Evolutionary conservation across 2,329 filamentous ascomycete species (phyloP), one percentile per base, ranked within the genome.

Genomic region (Raffaelea deltoideospora): DNA sequence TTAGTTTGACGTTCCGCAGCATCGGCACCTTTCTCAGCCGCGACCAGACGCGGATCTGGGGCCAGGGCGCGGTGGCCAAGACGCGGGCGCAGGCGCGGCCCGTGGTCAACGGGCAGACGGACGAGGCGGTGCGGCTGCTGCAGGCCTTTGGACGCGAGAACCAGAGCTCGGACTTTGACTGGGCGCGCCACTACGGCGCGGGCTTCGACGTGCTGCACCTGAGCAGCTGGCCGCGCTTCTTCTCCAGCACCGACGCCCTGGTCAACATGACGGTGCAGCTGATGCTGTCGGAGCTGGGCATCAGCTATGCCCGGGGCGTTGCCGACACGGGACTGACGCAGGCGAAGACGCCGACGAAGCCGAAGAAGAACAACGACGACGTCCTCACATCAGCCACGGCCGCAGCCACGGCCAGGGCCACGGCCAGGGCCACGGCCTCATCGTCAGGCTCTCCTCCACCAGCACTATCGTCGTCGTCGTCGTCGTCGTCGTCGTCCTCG

Each of bases 1-100:
- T 98, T 52, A 92, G 83, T 33, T 65, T 98, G 26, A 98, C 90
- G 0, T 96, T 98, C 53, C 71, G 90, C 31, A 67, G 74, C 19
- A 95, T 98, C 44, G 85, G 76, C 2, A 98, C 90, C 0, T 96
- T 85, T 50, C 58, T 94, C 31, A 65, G 79, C 47, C 60, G 64
- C 4, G 63, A 72, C n/a, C 65, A 70, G 28, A 63, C 63, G 22
- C 59, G 59, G 3, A 93, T 98, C 37, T 96, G 87, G 88, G 90
- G 90, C 13, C 87, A 95, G 56, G 90, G 90, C 3, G 88, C 87
- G 1, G 73, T 69, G 1, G 63, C 61, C 7, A 93, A 94, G 58
- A 64, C 61, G 0, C 64, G 64, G 19, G 63, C 64, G 0, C 57
- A 63, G 1, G 85, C 86, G 0, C 59, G 61, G 1, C 48, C 61